Evolutionary conservation across 2,329 filamentous ascomycete species (phyloP).

Genomic region (Rutstroemia sp.): DNA sequence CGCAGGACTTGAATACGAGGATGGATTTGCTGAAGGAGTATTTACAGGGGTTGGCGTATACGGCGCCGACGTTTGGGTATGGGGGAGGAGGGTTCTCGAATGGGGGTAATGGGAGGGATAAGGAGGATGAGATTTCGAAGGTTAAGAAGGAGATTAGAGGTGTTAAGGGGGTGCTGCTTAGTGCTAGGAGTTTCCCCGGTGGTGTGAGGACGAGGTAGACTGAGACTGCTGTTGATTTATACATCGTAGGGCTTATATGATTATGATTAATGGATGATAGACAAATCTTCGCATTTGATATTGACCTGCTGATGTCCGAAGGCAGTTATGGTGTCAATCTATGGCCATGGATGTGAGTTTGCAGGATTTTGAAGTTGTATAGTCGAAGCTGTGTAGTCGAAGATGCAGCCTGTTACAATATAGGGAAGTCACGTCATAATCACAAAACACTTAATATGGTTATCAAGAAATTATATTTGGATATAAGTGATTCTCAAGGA

Average conservation of each 20-base stretch:
- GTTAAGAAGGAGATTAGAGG: constrained; percentile 69
- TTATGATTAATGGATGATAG: constrained; percentile 1
- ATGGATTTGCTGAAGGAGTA: constrained; percentile 54
- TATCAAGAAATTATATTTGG: neutral
- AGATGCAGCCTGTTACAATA: too few species aligned
- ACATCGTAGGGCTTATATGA: constrained; percentile 6
- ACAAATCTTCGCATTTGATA: neutral
- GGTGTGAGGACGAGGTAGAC: constrained; percentile 15
- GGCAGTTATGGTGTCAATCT: too few species aligned
- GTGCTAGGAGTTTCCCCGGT: constrained; percentile 62
- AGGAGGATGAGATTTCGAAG: constrained; percentile 64
- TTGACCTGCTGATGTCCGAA: neutral
- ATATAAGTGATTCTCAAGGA: neutral
- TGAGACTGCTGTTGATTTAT: neutral
- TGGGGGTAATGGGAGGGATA: constrained; percentile 24
- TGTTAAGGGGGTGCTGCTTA: constrained; percentile 72
- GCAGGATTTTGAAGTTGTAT: neutral
- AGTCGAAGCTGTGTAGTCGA: too few species aligned
- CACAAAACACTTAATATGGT: neutral
- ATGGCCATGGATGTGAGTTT: neutral
- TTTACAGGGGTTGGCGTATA: constrained; percentile 52
- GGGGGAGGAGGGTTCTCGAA: constrained; percentile 23
- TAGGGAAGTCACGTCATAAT: neutral
- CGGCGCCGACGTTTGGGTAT: constrained; percentile 29
- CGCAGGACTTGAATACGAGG: constrained; percentile 18